These are phyloP conservation scores for Lobosporangium transversale DNA, from an alignment of 192 early-diverging fungal species.

Conservation along the genomic window DNA sequence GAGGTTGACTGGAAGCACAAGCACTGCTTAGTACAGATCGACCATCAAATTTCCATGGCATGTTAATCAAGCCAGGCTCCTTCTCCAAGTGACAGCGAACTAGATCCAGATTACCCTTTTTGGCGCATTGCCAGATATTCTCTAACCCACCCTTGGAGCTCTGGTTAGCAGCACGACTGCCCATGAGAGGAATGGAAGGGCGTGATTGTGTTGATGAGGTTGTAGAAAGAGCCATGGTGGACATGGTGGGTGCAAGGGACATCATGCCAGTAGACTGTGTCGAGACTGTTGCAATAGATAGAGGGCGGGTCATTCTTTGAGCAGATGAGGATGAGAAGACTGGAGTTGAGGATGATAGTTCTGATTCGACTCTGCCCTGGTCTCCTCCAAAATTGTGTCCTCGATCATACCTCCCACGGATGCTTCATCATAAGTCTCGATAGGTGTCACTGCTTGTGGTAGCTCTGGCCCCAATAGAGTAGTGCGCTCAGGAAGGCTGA, in stretches of 20 bases:
- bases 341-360: too few species aligned
- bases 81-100: slow-evolving; percentile 35
- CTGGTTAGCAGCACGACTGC: background rate
- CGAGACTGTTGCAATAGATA: slow-evolving; percentile 30
- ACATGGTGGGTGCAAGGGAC: slow-evolving; percentile 42
- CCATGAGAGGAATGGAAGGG: background rate
- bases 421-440: slow-evolving; percentile 18
- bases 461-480: background rate
- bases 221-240: slow-evolving; percentile 38
- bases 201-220: slow-evolving; percentile 35
- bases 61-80: slow-evolving; percentile 25
- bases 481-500: slow-evolving; percentile 4
- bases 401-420: slow-evolving; percentile 22
- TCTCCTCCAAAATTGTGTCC: slow-evolving; percentile 16
- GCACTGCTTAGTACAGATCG: slow-evolving; percentile 49
- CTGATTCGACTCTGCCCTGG: background rate
- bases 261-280: slow-evolving; percentile 44
- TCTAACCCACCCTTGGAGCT: slow-evolving; percentile 28
- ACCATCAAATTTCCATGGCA: slow-evolving; percentile 50
- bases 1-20: slow-evolving; percentile 39
- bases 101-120: slow-evolving; percentile 35
- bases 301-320: slow-evolving; percentile 8
- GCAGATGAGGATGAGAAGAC: too few species aligned
- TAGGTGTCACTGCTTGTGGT: background rate
- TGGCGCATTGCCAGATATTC: slow-evolving; percentile 49